These are phyloP conservation scores for Blastobotrys persicus DNA, from an alignment of 1,139 yeast genomes.

Conservation along the genomic window DNA sequence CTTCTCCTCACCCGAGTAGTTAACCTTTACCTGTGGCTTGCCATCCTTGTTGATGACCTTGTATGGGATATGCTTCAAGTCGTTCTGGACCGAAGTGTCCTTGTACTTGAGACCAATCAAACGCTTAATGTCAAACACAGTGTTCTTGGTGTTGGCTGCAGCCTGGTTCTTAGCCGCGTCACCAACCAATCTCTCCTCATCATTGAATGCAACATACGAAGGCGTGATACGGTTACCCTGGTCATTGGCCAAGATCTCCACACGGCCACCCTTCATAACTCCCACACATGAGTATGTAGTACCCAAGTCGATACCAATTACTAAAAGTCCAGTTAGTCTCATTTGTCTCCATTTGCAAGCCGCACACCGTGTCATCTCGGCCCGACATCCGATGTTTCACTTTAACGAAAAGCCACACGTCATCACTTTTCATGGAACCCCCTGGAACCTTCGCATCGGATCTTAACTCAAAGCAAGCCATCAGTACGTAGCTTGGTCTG, in stretches of 20 bases:
- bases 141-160: constrained; percentile 94
- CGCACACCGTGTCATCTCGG: background rate
- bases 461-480: background rate
- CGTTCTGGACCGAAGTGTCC: constrained; percentile 87
- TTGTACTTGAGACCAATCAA: constrained; percentile 89
- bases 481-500: too few relatives aligned
- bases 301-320: constrained; percentile 79
- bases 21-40: constrained; percentile 87
- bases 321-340: background rate
- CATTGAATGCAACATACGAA: constrained; percentile 94
- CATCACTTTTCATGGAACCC: background rate
- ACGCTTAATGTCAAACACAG: constrained; percentile 88
- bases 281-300: constrained; percentile 93
- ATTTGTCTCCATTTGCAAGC: background rate
- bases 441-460: background rate
- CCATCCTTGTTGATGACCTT: constrained; percentile 82
- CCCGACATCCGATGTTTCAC: constrained; percentile 1
- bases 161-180: constrained; percentile 98
- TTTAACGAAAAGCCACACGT: background rate
- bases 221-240: constrained; percentile 99
- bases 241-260: constrained; percentile 91
- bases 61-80: constrained; percentile 95
- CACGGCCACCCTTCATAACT: constrained; percentile 88
- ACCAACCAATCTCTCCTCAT: constrained; percentile 91
- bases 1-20: constrained; percentile 91